Conservation (phyloP, 345 rosid genomes). For the Geranium rotundifolium region DNA sequence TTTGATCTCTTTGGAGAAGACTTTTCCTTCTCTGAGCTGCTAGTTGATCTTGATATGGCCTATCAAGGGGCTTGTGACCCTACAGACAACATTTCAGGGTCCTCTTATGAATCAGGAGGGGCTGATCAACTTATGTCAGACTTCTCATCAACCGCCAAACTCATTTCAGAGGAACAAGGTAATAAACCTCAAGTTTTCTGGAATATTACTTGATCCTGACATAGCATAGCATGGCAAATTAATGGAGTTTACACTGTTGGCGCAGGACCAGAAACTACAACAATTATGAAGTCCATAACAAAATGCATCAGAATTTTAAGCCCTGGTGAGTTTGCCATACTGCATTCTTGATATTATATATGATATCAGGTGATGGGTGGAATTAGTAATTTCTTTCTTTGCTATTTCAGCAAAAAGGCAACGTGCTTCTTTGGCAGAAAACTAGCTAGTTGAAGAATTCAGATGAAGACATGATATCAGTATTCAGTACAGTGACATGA, state of each 20-base stretch:
- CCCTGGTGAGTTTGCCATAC: constrained; percentile 37
- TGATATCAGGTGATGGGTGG: not conserved
- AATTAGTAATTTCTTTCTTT: constrained; percentile 2
- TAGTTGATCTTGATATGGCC: constrained; percentile 61
- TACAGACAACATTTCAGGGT: constrained; percentile 20
- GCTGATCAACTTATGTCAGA: constrained; percentile 33
- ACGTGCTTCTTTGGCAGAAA: constrained; percentile 16
- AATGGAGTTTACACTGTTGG: constrained; percentile 3
- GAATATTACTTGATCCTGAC: not conserved
- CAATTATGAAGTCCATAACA: constrained; percentile 49
- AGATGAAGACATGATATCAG: constrained; percentile 16
- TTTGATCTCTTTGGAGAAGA: constrained; percentile 55
- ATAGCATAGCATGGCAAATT: not conserved
- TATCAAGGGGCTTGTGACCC: constrained; percentile 37
- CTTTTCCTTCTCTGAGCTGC: constrained; percentile 53
- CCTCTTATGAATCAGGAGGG: constrained; percentile 35
- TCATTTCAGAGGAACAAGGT: constrained; percentile 37
- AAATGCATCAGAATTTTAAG: constrained; percentile 55
- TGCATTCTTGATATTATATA: not conserved
- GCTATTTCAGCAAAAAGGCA: constrained; percentile 35
- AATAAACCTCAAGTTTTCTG: not conserved
- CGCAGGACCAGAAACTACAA: constrained; percentile 41
- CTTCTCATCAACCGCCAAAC: constrained; percentile 34
- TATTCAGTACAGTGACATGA: constrained; percentile 15
- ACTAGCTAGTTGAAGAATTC: constrained; percentile 13